A percentile compares a stretch with the other conserved stretches of the same genome.
Evolutionary conservation across 2,329 filamentous ascomycete species (phyloP).

Genomic region (Sporothrix brunneoviolacea): DNA sequence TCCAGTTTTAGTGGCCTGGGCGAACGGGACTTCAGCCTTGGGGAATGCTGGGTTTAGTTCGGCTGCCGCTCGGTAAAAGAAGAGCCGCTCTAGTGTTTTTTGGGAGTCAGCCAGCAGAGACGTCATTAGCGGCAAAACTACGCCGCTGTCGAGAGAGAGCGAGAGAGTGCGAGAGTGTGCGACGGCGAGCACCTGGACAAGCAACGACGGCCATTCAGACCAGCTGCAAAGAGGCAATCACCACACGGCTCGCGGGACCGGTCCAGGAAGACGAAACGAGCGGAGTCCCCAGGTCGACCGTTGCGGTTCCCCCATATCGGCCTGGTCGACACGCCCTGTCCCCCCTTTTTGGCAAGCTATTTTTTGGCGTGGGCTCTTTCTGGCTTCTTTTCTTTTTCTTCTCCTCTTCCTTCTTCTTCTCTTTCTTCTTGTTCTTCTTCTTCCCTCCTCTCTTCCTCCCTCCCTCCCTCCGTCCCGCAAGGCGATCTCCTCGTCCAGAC

Average conservation of each 20-base stretch:
- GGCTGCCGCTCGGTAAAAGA: slow-evolving; percentile 14
- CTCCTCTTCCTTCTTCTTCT: neutral
- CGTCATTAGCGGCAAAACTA: neutral
- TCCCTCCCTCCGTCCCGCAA: neutral
- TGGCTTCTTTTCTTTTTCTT: neutral
- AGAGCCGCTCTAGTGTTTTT: neutral
- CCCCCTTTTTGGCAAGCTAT: neutral
- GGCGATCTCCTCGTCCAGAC: neutral
- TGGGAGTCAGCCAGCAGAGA: too few species aligned
- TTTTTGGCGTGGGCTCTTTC: neutral
- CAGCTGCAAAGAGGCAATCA: too few species aligned
- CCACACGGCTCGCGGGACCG: too few species aligned
- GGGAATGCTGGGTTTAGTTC: slow-evolving; percentile 1
- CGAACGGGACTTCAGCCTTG: slow-evolving; percentile 6
- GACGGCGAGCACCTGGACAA: too few species aligned
- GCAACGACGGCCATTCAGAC: too few species aligned
- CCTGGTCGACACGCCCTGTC: too few species aligned
- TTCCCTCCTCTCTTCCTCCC: neutral
- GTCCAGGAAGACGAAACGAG: too few species aligned
- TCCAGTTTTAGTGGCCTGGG: too few species aligned
- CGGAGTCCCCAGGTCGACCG: too few species aligned
- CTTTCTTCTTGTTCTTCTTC: neutral
- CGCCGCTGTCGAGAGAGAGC: too few species aligned
- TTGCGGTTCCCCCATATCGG: too few species aligned
- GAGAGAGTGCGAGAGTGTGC: too few species aligned